A percentile compares a stretch with the other conserved stretches of the same genome.
Conservation (phyloP, 768 basidiomycete species). For the Coprinopsis sp. region DNA sequence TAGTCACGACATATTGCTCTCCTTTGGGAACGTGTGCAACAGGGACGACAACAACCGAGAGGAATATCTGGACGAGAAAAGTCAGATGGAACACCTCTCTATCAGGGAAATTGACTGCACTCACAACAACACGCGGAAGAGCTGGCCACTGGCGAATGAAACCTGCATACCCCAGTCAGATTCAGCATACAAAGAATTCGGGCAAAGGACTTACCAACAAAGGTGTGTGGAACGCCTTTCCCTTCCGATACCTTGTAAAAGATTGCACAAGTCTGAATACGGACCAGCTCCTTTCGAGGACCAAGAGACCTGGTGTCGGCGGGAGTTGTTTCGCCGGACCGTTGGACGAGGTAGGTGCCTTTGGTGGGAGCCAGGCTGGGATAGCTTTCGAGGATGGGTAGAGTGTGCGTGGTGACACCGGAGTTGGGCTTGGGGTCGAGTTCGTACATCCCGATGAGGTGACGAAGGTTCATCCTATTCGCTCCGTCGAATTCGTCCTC, state of each 20-base stretch:
- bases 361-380: too few relatives aligned
- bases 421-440: conserved; percentile 16
- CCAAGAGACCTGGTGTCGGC: neutral
- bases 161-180: conserved; percentile 22
- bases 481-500: conserved; percentile 59
- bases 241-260: conserved; percentile 54
- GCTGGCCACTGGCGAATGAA: conserved; percentile 66
- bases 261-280: conserved; percentile 51
- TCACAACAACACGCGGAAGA: conserved; percentile 59
- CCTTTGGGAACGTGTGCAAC: conserved; percentile 42
- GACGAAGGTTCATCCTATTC: conserved; percentile 49
- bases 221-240: conserved; percentile 60
- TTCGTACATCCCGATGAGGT: conserved; percentile 40
- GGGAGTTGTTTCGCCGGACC: neutral
- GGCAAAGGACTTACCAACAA: conserved; percentile 34
- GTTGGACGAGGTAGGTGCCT: neutral
- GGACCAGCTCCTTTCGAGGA: conserved; percentile 20
- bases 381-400: too few relatives aligned
- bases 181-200: neutral
- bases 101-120: conserved; percentile 18
- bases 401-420: too few relatives aligned
- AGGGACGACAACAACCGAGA: conserved; percentile 52
- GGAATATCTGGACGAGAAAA: conserved; percentile 44
- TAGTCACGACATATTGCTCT: conserved; percentile 53
- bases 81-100: neutral